Conservation (phyloP, 495 filamentous ascomycete species). For the Pyrenula aspistea region DNA sequence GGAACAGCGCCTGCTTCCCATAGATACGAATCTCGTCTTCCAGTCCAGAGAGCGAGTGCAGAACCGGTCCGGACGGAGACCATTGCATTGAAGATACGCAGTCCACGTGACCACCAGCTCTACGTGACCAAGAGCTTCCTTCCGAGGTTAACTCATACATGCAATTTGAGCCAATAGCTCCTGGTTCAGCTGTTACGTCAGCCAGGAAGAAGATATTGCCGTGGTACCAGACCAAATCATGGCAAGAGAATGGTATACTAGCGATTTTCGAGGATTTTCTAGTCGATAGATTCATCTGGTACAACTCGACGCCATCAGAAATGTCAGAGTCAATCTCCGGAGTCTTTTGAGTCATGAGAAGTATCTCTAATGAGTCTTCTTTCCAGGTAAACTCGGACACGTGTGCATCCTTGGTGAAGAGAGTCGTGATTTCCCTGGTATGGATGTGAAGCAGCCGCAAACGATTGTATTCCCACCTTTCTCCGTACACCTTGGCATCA, state of each 20-base stretch:
- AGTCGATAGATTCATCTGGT: background rate
- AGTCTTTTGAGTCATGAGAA: slow-evolving; percentile 1
- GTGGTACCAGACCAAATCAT: background rate
- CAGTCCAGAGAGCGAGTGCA: background rate
- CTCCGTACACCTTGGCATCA: slow-evolving; percentile 5
- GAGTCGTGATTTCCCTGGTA: background rate
- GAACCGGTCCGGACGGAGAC: background rate
- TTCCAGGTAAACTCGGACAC: slow-evolving; percentile 7
- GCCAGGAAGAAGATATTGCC: background rate
- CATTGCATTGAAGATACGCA: background rate
- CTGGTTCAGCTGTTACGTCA: background rate
- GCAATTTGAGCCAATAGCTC: background rate
- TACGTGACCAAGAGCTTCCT: background rate
- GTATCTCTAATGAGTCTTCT: slow-evolving; percentile 1
- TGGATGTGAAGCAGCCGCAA: slow-evolving; percentile 1
- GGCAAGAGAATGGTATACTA: background rate
- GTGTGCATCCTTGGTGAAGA: background rate
- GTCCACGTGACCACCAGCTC: background rate
- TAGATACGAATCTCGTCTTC: background rate
- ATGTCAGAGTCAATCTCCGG: slow-evolving; percentile 1
- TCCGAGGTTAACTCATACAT: background rate
- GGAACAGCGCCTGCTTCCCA: background rate
- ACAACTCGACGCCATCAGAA: background rate
- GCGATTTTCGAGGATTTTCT: background rate
- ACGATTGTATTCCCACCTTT: slow-evolving; percentile 5